phyloP scores from a whole-genome alignment of 169 alveolate genomes.

The Cardiosporidium cionae region DNA sequence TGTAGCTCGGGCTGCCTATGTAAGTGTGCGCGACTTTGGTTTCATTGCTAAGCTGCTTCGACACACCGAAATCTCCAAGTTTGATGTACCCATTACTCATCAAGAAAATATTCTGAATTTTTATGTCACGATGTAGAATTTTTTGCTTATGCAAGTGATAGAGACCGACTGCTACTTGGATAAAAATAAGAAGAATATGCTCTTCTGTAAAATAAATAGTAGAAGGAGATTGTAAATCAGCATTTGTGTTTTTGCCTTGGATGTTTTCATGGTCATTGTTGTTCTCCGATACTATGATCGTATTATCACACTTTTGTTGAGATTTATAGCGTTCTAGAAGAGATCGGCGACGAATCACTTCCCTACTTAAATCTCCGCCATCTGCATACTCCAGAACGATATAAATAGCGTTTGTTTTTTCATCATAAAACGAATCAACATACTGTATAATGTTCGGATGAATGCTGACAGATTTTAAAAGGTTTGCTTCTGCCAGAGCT shows the following conservation, averaged over 20 bases:
- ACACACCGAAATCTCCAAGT: constrained; percentile 20
- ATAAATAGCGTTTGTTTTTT: neutral
- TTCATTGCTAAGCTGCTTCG: neutral
- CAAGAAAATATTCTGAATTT: constrained; percentile 14
- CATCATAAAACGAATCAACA: neutral
- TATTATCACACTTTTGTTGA: neutral
- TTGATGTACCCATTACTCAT: constrained; percentile 1
- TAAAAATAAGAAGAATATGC: neutral
- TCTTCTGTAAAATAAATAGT: neutral
- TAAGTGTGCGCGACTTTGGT: neutral
- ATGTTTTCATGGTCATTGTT: too few relatives aligned
- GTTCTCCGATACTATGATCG: too few relatives aligned
- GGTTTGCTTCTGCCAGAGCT: neutral
- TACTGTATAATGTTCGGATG: neutral
- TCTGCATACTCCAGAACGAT: neutral
- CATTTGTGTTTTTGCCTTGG: neutral
- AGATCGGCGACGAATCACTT: neutral
- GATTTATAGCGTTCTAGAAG: neutral
- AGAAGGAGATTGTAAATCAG: neutral
- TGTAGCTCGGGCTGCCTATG: neutral
- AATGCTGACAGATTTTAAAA: neutral
- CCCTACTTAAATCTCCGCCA: neutral
- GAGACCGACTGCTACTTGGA: neutral
- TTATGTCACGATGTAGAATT: constrained; percentile 8
- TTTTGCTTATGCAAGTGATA: neutral